Base-by-base conservation (phyloP, 78 protist genomes). In the Speleostelium caveatum region DNA sequence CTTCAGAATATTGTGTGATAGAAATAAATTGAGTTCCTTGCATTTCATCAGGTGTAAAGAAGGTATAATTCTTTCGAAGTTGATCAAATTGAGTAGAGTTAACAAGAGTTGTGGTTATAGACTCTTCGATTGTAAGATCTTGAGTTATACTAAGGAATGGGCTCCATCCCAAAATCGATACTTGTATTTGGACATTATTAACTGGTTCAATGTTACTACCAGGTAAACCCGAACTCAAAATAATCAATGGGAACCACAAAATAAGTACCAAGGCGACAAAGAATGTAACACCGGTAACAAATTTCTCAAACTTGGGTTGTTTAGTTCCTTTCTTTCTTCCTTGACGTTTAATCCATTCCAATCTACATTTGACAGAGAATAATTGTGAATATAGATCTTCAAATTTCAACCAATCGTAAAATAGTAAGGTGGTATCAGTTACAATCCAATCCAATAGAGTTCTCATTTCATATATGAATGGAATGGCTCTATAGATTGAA, bases 401-500 rank as follows among this genome's bases (percentile, higher is more conserved):
- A 53, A 96, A 35, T 58, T 95, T 83, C n/a, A 94, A 56, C 96
- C 96, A 95, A 42, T 78, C 68, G 36, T 28, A 68, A 56, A 96
- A 94, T 22, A 69, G 22, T 19, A 94, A 60, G 10, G 96, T 92
- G 3, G 98, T 96, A 33, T 41, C 66, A 1, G 93, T 94, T 26
- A 63, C 61, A 45, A 94, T 87, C 97, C 97, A 96, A 91, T 96
- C 98, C 33, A 94, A 63, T 0, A 96, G 63, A 12, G 75, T 49
- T 38, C 94, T 79, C 63, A 96, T 41, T 61, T 96, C 98, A 61
- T 65, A 86, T 45, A 96, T 60, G 51, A 96, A 96, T 24, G 98
- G 98, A 42, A 96, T 69, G 5, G 91, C 77, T 2, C 86, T n/a
- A 66, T 92, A 88, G 8, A 87, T 49, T 45, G 93, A 16, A 39